A percentile compares a stretch with the other conserved stretches of the same genome.
These are phyloP conservation scores for Ceratocystiopsis sp. DNA, from an alignment of 2,329 filamentous ascomycete genomes.

Conservation along the genomic window DNA sequence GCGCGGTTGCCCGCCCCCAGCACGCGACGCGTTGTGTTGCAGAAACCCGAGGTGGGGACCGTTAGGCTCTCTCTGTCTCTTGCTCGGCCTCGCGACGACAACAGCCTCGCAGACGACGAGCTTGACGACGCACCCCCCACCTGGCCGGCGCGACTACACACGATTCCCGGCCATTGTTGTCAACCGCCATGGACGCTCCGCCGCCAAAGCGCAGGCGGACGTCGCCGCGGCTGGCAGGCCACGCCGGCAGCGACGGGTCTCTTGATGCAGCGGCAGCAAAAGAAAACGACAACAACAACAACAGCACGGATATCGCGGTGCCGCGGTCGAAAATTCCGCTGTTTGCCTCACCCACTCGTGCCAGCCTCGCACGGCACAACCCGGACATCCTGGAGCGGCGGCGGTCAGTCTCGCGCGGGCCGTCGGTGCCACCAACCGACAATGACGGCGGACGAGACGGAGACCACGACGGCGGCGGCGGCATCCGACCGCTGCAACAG, in stretches of 20 bases:
- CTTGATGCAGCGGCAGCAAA: neutral
- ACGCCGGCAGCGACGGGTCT: conserved; percentile 12
- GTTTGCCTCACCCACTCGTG: conserved; percentile 49
- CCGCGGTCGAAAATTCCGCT: conserved; percentile 26
- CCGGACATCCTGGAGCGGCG: conserved; percentile 35
- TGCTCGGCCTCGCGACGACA: neutral
- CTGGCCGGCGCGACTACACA: neutral
- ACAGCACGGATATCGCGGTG: conserved; percentile 14
- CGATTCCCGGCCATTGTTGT: neutral
- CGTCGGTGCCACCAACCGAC: no score
- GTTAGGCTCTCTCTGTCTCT: neutral
- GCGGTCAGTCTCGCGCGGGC: conserved; percentile 14
- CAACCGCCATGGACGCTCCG: conserved; percentile 31
- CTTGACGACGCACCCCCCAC: neutral
- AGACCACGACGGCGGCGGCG: neutral
- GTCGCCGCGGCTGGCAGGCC: conserved; percentile 32
- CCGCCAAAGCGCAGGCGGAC: conserved; percentile 48
- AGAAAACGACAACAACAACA: conserved; percentile 6
- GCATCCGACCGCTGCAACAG: neutral
- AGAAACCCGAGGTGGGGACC: neutral
- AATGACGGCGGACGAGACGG: neutral
- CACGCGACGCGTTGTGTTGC: conserved; percentile 1
- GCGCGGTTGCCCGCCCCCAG: neutral
- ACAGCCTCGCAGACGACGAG: neutral
- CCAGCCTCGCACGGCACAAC: conserved; percentile 44